Evolutionary conservation across 2,329 filamentous ascomycete species (phyloP).

Genomic region (Parastagonospora avenae): DNA sequence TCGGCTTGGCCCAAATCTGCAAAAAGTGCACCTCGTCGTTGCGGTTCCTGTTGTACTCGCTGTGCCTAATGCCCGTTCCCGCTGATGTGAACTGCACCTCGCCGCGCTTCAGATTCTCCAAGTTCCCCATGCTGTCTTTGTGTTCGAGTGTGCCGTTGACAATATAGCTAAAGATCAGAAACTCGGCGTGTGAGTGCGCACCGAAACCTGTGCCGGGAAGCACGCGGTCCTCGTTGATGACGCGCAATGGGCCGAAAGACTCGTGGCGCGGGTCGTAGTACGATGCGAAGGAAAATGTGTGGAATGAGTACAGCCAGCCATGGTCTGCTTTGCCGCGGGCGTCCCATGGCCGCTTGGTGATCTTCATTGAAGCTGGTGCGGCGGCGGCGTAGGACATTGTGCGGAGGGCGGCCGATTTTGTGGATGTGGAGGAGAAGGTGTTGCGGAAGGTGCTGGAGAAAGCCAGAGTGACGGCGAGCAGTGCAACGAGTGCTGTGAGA

Average conservation of each 20-base stretch:
- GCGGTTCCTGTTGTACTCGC: conserved; percentile 78
- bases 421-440: conserved; percentile 40
- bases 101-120: conserved; percentile 73
- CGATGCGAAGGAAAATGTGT: conserved; percentile 81
- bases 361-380: conserved; percentile 56
- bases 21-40: conserved; percentile 78
- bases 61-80: conserved; percentile 80
- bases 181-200: conserved; percentile 82
- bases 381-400: conserved; percentile 45
- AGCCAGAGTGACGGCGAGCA: conserved; percentile 54
- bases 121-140: conserved; percentile 78
- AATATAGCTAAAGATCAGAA: conserved; percentile 89
- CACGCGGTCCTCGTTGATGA: conserved; percentile 89
- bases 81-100: conserved; percentile 91
- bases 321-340: conserved; percentile 78
- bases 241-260: conserved; percentile 76
- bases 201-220: conserved; percentile 76
- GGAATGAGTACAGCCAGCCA: conserved; percentile 86
- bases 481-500: conserved; percentile 35
- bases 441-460: conserved; percentile 49
- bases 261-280: conserved; percentile 71
- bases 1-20: conserved; percentile 87
- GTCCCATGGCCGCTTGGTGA: conserved; percentile 74
- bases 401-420: conserved; percentile 35
- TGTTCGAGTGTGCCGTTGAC: conserved; percentile 86